phyloP scores from a whole-genome alignment of 116 monocot genomes.

The Dioscorea cayenensis region DNA sequence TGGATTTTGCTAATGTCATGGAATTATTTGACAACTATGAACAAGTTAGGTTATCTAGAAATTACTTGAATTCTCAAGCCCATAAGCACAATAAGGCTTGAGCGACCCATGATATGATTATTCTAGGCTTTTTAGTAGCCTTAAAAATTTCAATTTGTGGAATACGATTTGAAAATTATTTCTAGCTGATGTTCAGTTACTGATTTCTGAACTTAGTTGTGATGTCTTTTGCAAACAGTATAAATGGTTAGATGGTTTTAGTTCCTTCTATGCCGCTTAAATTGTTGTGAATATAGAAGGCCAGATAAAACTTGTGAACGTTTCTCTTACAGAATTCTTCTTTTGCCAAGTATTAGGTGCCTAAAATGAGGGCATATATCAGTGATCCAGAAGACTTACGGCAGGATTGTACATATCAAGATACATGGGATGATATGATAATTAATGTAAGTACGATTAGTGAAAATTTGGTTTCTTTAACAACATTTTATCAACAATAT shows the following conservation, averaged over 20 bases:
- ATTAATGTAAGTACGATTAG: conserved; percentile 60
- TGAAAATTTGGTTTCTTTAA: background rate
- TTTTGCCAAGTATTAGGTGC: conserved; percentile 64
- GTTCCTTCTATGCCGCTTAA: background rate
- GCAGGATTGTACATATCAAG: conserved; percentile 78
- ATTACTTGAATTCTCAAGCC: too few species aligned
- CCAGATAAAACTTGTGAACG: background rate
- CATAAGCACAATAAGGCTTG: too few species aligned
- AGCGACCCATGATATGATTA: too few species aligned
- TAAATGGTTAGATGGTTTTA: background rate
- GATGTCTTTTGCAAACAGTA: too few species aligned
- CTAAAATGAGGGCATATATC: conserved; percentile 93
- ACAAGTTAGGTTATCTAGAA: too few species aligned
- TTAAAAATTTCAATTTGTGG: too few species aligned
- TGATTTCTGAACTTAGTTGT: too few species aligned
- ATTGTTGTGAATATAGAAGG: background rate
- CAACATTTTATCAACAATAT: background rate
- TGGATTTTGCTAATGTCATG: too few species aligned
- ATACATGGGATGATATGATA: conserved; percentile 96
- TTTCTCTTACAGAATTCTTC: background rate
- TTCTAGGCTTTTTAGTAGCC: too few species aligned
- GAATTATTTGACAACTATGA: too few species aligned
- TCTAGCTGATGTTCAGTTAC: too few species aligned
- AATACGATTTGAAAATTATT: too few species aligned
- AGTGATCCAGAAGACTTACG: conserved; percentile 87